Conservation (phyloP, 163 green algal species). For the Coccomyxa subellipsoidea region DNA sequence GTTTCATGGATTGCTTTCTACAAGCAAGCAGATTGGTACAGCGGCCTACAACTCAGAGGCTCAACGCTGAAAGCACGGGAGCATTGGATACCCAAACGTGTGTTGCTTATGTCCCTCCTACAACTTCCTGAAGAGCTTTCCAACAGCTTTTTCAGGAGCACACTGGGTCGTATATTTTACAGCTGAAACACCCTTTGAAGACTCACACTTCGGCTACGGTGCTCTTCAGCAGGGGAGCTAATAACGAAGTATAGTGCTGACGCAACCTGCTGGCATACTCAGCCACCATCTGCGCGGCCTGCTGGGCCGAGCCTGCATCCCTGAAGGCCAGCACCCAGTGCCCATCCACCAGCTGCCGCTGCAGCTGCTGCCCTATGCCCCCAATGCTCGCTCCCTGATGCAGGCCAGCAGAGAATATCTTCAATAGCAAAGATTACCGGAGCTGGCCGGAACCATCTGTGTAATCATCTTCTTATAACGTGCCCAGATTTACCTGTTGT, state of each 20-base stretch:
- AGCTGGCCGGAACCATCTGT: no score
- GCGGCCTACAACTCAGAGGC: no score
- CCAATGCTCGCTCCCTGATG: background rate
- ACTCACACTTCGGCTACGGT: background rate
- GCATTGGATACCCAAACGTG: no score
- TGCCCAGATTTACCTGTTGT: no score
- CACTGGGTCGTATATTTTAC: background rate
- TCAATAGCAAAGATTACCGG: no score
- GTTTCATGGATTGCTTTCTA: no score
- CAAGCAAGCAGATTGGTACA: no score
- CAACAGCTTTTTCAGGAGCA: no score
- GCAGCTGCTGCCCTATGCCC: background rate
- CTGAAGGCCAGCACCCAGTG: conserved; percentile 85
- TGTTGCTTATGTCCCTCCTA: no score
- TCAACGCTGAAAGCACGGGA: no score
- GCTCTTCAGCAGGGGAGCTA: conserved; percentile 5
- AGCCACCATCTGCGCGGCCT: background rate
- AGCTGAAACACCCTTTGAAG: background rate
- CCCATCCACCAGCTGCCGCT: conserved; percentile 59
- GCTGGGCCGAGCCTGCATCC: background rate
- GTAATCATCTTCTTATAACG: no score
- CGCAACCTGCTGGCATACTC: background rate
- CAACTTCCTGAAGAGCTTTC: no score
- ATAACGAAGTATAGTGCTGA: background rate
- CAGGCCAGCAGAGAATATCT: background rate